Conservation (phyloP, 2,329 filamentous ascomycete species). For the Fusarium nisikadoi region DNA sequence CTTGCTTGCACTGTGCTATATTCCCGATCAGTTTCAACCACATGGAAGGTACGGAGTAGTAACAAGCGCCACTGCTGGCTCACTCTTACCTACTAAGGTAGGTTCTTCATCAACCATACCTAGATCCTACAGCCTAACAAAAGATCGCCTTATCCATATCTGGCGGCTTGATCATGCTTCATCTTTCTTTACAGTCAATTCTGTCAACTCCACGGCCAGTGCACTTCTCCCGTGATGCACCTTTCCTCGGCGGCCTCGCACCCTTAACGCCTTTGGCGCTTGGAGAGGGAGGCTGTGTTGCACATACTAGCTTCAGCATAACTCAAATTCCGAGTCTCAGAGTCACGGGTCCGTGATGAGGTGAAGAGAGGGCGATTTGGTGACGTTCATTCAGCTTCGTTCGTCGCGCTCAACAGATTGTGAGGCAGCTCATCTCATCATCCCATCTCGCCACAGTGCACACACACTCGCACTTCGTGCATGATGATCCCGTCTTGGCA, state of each 20-base stretch:
- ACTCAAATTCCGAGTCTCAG: not conserved
- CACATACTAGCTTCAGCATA: not conserved
- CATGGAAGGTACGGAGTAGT: not conserved
- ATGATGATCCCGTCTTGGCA: slow-evolving; percentile 24
- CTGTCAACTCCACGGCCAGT: not conserved
- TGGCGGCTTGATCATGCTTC: not conserved
- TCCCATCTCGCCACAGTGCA: slow-evolving; percentile 28
- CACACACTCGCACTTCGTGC: not conserved
- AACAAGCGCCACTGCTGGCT: not conserved
- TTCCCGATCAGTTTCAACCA: not conserved
- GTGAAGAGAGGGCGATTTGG: not conserved
- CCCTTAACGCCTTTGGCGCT: slow-evolving; percentile 19
- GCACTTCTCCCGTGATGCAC: not conserved
- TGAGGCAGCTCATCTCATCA: slow-evolving; percentile 20
- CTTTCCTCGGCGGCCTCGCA: slow-evolving; percentile 37
- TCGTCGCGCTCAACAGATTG: slow-evolving; percentile 15
- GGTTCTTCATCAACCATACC: not conserved
- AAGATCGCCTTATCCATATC: not conserved
- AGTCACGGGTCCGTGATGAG: not conserved
- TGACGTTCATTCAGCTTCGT: slow-evolving; percentile 18
- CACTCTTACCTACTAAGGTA: not conserved
- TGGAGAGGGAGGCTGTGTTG: slow-evolving; percentile 36
- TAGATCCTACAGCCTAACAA: not conserved
- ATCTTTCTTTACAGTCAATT: not conserved
- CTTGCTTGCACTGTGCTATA: slow-evolving; percentile 3